Percentiles rank a stretch among this genome's conserved stretches.
These are phyloP conservation scores for Metarhizium guizhouense DNA, from an alignment of 2,329 filamentous ascomycete species.

Conservation along the genomic window DNA sequence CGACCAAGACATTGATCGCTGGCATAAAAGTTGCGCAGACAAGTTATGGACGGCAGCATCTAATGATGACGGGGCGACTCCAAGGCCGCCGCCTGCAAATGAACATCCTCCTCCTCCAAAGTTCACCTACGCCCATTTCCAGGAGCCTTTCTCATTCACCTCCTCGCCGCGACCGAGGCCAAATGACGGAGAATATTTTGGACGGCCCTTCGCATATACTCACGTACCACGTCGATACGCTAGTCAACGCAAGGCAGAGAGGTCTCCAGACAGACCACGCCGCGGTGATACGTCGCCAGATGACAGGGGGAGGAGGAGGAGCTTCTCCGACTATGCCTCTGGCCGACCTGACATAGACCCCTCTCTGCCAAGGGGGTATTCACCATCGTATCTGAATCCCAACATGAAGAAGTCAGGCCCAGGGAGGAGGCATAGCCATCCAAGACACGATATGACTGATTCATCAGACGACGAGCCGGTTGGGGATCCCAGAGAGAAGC, in stretches of 20 bases:
- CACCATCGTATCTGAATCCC: slow-evolving; percentile 25
- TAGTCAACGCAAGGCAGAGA: slow-evolving; percentile 20
- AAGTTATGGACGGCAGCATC: slow-evolving; percentile 54
- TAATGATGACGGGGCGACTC: slow-evolving; percentile 2
- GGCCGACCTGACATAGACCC: slow-evolving; percentile 23
- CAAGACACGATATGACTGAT: slow-evolving; percentile 31
- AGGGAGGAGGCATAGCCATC: slow-evolving; percentile 40
- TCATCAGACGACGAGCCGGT: slow-evolving; percentile 33
- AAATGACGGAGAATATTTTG: slow-evolving; percentile 23
- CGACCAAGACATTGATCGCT: slow-evolving; percentile 72
- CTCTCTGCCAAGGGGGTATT: slow-evolving; percentile 16
- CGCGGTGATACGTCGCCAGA: slow-evolving; percentile 29
- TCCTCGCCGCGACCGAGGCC: slow-evolving; percentile 18
- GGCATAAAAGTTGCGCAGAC: slow-evolving; percentile 73
- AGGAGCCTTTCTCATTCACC: slow-evolving; percentile 18
- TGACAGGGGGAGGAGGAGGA: slow-evolving; percentile 35
- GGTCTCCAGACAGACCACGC: slow-evolving; percentile 25
- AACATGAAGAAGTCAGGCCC: slow-evolving; percentile 20
- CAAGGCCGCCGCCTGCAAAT: slow-evolving; percentile 14
- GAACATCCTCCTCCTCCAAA: slow-evolving; percentile 27
- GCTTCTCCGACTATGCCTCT: slow-evolving; percentile 41
- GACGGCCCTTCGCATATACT: slow-evolving; percentile 28
- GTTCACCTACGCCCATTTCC: slow-evolving; percentile 27
- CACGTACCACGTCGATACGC: slow-evolving; percentile 30
- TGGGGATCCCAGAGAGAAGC: slow-evolving; percentile 13